phyloP scores from a whole-genome alignment of 176 grass and related monocot species.

The Aegilops bicornis region DNA sequence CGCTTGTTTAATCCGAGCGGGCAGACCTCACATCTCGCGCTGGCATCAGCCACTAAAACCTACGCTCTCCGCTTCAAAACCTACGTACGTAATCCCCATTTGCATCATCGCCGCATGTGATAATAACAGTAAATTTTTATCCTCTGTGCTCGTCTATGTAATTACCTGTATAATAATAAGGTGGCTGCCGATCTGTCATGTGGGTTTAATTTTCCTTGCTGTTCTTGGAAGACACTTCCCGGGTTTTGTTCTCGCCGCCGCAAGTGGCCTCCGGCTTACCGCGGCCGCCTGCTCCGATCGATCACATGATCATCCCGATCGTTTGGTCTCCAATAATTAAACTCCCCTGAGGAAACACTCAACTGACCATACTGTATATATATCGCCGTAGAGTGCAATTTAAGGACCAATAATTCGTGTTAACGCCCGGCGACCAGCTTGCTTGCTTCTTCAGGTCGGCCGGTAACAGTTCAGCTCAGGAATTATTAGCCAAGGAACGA shows the following conservation, averaged over 20 bases:
- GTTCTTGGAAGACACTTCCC: slow-evolving; percentile 40
- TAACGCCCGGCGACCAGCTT: neutral
- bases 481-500: neutral
- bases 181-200: neutral
- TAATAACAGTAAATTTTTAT: neutral
- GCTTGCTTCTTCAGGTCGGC: slow-evolving; percentile 14
- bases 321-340: neutral
- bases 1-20: slow-evolving; percentile 3
- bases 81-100: neutral
- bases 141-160: neutral
- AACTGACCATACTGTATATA: neutral
- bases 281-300: neutral
- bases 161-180: neutral
- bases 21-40: slow-evolving; percentile 15
- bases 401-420: slow-evolving; percentile 1
- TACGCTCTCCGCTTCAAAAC: neutral
- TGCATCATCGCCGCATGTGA: slow-evolving; percentile 5
- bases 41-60: slow-evolving; percentile 1
- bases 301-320: neutral
- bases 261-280: slow-evolving; percentile 7
- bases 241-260: neutral
- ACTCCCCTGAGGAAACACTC: slow-evolving; percentile 23
- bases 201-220: slow-evolving; percentile 10
- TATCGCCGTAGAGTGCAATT: slow-evolving; percentile 13
- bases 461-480: neutral